Percentiles rank a stretch among this genome's conserved stretches.
These are phyloP conservation scores for Coffea humblotiana DNA, from an alignment of 305 asterid genomes.

Conservation along the genomic window DNA sequence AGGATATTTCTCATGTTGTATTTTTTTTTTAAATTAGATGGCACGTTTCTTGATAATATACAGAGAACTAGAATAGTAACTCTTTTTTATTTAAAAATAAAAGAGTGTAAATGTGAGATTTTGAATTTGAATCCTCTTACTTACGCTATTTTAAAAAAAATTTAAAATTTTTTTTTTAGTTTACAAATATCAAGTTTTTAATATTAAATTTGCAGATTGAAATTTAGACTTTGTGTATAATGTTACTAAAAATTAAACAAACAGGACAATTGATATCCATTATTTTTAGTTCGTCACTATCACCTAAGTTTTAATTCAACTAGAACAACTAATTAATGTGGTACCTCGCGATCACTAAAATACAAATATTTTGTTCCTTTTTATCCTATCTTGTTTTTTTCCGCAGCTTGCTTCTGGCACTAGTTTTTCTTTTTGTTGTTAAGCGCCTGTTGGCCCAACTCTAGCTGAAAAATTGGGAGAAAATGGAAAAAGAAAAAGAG, in stretches of 20 bases:
- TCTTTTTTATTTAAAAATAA: too few species aligned
- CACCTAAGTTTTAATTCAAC: not conserved
- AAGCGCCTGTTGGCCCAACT: not conserved
- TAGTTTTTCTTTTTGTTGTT: slow-evolving; percentile 1
- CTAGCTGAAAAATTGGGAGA: not conserved
- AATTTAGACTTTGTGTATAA: not conserved
- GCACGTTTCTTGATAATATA: not conserved
- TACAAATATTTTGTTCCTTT: not conserved
- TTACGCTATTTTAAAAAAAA: too few species aligned
- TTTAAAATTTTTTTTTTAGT: too few species aligned
- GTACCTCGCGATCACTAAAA: not conserved
- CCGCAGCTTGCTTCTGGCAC: not conserved
- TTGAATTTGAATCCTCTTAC: too few species aligned
- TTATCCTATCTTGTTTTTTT: not conserved
- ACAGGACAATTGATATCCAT: not conserved
- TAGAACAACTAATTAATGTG: not conserved
- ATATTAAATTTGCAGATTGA: not conserved
- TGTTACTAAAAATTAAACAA: not conserved
- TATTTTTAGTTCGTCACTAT: not conserved
- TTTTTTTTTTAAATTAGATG: not conserved
- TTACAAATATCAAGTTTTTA: not conserved
- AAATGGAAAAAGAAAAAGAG: not conserved
- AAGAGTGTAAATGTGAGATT: too few species aligned
- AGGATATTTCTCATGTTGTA: not conserved
- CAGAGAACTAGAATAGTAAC: too few species aligned